These are phyloP conservation scores for Debaryomycetaceae sp. DNA, from an alignment of 1,139 yeast species.

Conservation along the genomic window DNA sequence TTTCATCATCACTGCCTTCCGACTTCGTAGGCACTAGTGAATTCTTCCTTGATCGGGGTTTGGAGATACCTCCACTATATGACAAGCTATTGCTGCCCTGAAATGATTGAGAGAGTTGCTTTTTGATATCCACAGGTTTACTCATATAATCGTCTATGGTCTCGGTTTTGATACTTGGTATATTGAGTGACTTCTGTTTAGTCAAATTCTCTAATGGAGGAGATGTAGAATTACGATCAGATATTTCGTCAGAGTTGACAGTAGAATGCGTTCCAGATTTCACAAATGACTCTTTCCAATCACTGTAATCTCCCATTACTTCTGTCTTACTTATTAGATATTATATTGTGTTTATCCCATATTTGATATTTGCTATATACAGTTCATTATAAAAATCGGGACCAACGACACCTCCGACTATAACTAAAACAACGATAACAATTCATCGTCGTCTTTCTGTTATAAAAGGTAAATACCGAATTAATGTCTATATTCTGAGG, in stretches of 20 bases:
- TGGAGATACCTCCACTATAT: slow-evolving; percentile 22
- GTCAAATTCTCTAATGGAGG: slow-evolving; percentile 12
- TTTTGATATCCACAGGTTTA: slow-evolving; percentile 36
- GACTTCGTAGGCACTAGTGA: slow-evolving; percentile 29
- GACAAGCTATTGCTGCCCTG: slow-evolving; percentile 15
- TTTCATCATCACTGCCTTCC: slow-evolving; percentile 29
- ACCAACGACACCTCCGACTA: no score
- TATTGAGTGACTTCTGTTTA: slow-evolving; percentile 17
- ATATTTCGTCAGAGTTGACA: slow-evolving; percentile 15
- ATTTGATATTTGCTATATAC: background rate
- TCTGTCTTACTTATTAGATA: background rate
- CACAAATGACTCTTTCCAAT: slow-evolving; percentile 20
- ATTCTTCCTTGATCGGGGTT: slow-evolving; percentile 40
- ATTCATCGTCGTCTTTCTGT: no score
- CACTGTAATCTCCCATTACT: background rate
- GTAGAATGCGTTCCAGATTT: slow-evolving; percentile 13
- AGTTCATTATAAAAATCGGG: background rate
- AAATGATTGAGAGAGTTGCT: slow-evolving; percentile 41
- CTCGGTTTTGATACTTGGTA: slow-evolving; percentile 30
- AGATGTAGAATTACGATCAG: slow-evolving; percentile 16
- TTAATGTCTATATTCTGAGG: slow-evolving; percentile 3
- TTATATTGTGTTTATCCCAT: background rate
- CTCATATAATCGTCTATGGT: slow-evolving; percentile 27
- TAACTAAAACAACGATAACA: no score
- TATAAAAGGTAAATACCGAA: background rate